Percentiles rank a stretch among this genome's conserved stretches.
Evolutionary conservation across 352 stramenopile species (phyloP).

Genomic region (Globisporangium perplexum): DNA sequence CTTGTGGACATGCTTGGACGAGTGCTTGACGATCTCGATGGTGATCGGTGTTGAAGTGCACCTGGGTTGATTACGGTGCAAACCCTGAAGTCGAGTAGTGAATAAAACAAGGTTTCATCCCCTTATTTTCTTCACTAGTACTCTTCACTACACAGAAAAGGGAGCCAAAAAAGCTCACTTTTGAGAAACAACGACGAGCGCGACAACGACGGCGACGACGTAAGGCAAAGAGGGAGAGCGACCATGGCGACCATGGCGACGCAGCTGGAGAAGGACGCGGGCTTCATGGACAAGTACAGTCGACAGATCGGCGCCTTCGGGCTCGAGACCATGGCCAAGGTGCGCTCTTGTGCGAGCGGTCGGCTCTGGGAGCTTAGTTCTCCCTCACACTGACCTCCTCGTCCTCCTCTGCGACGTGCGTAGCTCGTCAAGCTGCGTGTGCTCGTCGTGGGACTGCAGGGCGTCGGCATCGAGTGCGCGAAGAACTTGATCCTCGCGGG

Average conservation of each 20-base stretch:
- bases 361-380: too few relatives aligned
- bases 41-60: too few relatives aligned
- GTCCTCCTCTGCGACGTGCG: not conserved
- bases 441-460: constrained; percentile 80
- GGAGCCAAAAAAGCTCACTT: not conserved
- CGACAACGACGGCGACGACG: constrained; percentile 12
- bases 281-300: constrained; percentile 93
- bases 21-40: too few relatives aligned
- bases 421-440: constrained; percentile 79
- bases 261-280: constrained; percentile 78
- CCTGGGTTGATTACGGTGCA: too few relatives aligned
- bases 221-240: constrained; percentile 19
- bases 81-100: constrained; percentile 1
- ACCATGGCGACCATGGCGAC: constrained; percentile 38
- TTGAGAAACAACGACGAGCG: not conserved
- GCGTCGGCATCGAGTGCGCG: constrained; percentile 86
- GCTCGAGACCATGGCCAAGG: constrained; percentile 90
- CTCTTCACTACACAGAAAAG: not conserved
- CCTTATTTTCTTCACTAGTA: not conserved
- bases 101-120: not conserved
- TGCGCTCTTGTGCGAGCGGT: too few relatives aligned
- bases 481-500: constrained; percentile 94
- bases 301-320: constrained; percentile 91
- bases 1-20: too few relatives aligned
- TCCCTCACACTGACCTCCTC: not conserved